Evolutionary conservation across 148 eudicot species (phyloP), one percentile per base, ranked within the genome.

Genomic region (Linanthus parryae): DNA sequence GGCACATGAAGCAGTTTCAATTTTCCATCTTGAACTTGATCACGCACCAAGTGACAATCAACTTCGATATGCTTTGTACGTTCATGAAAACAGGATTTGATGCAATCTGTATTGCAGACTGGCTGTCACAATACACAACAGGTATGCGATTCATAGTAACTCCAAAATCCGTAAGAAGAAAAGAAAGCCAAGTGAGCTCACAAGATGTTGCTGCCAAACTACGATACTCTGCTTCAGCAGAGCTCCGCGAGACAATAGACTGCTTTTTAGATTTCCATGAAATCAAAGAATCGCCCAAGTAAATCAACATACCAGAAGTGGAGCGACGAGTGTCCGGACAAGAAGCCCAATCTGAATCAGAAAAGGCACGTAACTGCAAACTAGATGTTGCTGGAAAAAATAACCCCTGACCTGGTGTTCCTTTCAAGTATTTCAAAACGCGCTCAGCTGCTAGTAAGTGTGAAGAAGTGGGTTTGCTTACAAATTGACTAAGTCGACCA

Each of bases 241-340:
- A 49, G 27, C 54, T 49, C 3, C 37, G n/a, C 4, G 54, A 25
- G 12, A 48, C 33, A 3, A 25, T 7, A 2, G 31, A 0, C n/a
- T 48, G 34, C 52, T 48, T 48, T 4, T 48, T 48, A 26, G 17
- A 35, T 38, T 16, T 21, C 55, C 55, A 51, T 0, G 40, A 27
- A 5, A 51, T 25, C 5, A 21, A 20, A 13, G 23, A 2, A 19
- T 33, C 21, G 0, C 55, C 41, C 12, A 51, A 7, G 15, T 12
- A n/a, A 2, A 51, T 17, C 11, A 6, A 51, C 11, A 11, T 31
- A 6, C 41, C 41, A 0, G 27, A 8, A 15, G 18, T 18, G 2
- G 55, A 39, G 15, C 44, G 15, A 1, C 44, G 3, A 39, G 20
- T 39, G 19, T 39, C 44, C 4, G 18, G 25, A 33, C 55, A 51